Percentiles rank a stretch among this genome's conserved stretches.
Conservation (phyloP, 2,329 filamentous ascomycete species). For the Aureobasidium namibiae region DNA sequence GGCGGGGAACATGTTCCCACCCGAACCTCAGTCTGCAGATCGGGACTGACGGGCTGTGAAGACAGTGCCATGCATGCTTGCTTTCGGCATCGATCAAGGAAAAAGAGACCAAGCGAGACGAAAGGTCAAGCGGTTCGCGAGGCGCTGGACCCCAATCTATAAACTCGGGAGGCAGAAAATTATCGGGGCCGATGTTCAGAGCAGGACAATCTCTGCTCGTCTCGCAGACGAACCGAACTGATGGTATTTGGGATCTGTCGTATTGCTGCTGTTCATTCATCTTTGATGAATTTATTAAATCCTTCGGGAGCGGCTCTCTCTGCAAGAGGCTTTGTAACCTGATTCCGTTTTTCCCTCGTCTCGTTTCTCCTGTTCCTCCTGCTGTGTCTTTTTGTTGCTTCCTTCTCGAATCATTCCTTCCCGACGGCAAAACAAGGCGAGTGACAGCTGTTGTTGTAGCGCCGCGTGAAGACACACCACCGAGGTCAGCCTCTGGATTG, state of each 20-base stretch:
- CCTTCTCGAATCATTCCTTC: not conserved
- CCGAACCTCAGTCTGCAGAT: constrained; percentile 5
- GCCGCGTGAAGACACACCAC: constrained; percentile 11
- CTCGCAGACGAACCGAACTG: not conserved
- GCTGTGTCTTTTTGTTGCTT: not conserved
- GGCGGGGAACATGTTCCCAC: not conserved
- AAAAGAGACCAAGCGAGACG: not conserved
- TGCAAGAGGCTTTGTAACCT: not conserved
- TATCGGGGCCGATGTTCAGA: not conserved
- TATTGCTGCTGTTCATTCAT: not conserved
- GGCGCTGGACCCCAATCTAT: not conserved
- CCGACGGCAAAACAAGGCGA: constrained; percentile 7
- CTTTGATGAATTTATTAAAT: not conserved
- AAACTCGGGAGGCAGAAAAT: not conserved
- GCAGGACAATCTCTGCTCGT: not conserved
- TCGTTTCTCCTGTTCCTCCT: not conserved
- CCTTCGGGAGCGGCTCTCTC: not conserved
- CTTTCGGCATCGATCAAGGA: constrained; percentile 2
- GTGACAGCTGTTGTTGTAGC: constrained; percentile 7
- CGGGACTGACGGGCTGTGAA: not conserved
- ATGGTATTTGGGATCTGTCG: constrained; percentile 5
- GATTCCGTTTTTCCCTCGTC: not conserved
- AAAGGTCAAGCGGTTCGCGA: not conserved
- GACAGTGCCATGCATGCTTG: not conserved
- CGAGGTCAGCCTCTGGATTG: constrained; percentile 4